These are phyloP conservation scores for Claviceps humidiphila DNA, from an alignment of 2,329 filamentous ascomycete genomes.

Conservation along the genomic window DNA sequence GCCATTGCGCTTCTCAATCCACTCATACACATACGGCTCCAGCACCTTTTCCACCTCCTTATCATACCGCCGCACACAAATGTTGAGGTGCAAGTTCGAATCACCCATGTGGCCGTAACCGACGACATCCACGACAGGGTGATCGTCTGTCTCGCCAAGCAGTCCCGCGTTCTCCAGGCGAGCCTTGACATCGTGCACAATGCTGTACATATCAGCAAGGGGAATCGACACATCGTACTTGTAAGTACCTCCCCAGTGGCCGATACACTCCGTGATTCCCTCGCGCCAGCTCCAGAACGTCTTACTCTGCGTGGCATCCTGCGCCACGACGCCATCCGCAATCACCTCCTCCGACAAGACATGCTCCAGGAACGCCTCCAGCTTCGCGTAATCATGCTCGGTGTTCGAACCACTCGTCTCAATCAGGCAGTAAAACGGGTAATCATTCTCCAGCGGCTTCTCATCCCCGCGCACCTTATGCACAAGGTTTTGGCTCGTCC, in stretches of 20 bases:
- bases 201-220: conserved; percentile 68
- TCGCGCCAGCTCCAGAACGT: conserved; percentile 87
- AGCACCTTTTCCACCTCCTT: conserved; percentile 74
- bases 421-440: conserved; percentile 92
- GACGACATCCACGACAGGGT: conserved; percentile 77
- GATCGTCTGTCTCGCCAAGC: conserved; percentile 59
- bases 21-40: conserved; percentile 95
- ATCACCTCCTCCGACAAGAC: conserved; percentile 84
- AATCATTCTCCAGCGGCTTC: conserved; percentile 68
- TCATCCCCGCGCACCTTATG: conserved; percentile 61
- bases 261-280: conserved; percentile 77
- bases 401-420: conserved; percentile 92
- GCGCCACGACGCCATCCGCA: conserved; percentile 76
- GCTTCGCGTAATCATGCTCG: conserved; percentile 86
- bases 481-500: conserved; percentile 65
- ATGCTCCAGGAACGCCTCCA: conserved; percentile 79
- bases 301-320: conserved; percentile 81
- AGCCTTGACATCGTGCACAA: conserved; percentile 74
- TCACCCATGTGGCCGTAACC: conserved; percentile 99
- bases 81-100: conserved; percentile 86
- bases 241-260: conserved; percentile 89
- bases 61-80: conserved; percentile 71
- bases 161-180: conserved; percentile 63
- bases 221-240: conserved; percentile 98
- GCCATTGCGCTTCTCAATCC: conserved; percentile 76